A percentile compares a stretch with the other conserved stretches of the same genome.
Evolutionary conservation across 257 asterid species (phyloP).

Genomic region (Eustoma russellianum): DNA sequence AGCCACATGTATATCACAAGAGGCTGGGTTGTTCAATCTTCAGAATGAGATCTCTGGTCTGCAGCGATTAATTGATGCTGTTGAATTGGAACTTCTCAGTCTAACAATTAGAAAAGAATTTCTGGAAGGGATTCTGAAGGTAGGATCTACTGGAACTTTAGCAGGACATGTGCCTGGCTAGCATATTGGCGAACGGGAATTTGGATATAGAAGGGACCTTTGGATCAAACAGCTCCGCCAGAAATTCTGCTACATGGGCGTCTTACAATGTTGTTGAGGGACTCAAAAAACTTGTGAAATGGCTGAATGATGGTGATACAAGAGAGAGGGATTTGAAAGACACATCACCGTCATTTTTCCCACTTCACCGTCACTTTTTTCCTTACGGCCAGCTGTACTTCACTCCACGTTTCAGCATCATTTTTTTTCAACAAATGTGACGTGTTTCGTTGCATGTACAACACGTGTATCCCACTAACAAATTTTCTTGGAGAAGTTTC

Average conservation of each 20-base stretch:
- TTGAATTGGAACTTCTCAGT: constrained; percentile 52
- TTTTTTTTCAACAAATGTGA: too few species aligned
- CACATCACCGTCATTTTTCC: too few species aligned
- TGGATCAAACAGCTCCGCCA: constrained; percentile 36
- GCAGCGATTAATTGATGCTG: constrained; percentile 46
- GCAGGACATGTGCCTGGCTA: constrained; percentile 40
- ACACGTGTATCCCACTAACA: too few species aligned
- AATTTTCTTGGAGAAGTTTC: too few species aligned
- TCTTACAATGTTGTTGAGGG: constrained; percentile 55
- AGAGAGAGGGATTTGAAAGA: constrained; percentile 79
- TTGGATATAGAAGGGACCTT: constrained; percentile 17
- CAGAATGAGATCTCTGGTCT: constrained; percentile 44
- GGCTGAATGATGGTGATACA: constrained; percentile 61
- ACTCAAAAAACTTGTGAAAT: constrained; percentile 49
- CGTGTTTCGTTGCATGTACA: too few species aligned
- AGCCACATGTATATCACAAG: constrained; percentile 31
- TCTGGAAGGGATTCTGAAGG: constrained; percentile 83
- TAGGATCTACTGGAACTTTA: constrained; percentile 66
- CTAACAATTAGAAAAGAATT: constrained; percentile 61
- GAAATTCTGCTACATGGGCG: constrained; percentile 58
- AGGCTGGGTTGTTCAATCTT: constrained; percentile 28
- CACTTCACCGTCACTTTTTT: too few species aligned
- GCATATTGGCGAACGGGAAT: constrained; percentile 47
- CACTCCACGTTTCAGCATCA: too few species aligned
- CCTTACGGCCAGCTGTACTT: too few species aligned